Base-by-base conservation (phyloP, 2,329 filamentous ascomycete species). In the Acrodontium crateriforme region DNA sequence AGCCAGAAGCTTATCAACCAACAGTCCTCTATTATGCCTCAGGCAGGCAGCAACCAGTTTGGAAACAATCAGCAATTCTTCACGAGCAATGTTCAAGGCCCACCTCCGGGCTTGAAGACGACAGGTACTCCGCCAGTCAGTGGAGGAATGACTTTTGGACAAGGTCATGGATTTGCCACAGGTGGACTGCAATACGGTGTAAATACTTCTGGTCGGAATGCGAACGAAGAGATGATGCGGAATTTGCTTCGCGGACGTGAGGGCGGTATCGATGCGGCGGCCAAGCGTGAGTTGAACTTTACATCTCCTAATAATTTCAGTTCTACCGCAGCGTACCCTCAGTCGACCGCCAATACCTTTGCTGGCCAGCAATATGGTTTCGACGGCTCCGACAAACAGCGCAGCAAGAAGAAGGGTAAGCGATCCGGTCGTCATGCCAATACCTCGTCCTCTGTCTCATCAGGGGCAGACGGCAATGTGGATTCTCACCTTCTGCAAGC, bases 21-120 rank as follows among this genome's bases (percentile, higher is more conserved):
- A 53, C 82, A 87, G 58, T 73, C 74, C 28, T 76, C 78, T n/a
- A 89, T 85, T 77, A 82, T 87, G 75, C 79, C 59, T 20, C 57
- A 61, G 39, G 53, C 52, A 22, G 47, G 42, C 27, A 50, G 44
- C 24, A 48, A 45, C 24, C 60, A 61, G 18, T 67, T 64, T 44
- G 49, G 50, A 54, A 71, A 53, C 55, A 58, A 25, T 51, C 69
- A 28, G 39, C 79, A 81, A 38, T 89, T 83, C 51, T 94, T 89
- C 53, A 71, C 76, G 25, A 76, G 74, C 29, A 81, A 81, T 7
- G 83, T 94, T 47, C 83, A 91, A 46, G 87, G 85, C 3, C 89
- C 91, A 16, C 89, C 89, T 34, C 91, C 89, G 1, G 89, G 89
- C 7, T 65, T 98, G 16, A 98, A 98, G 60, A 91, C 87, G 13